These are phyloP conservation scores for Baorangia bicolor DNA, from an alignment of 768 basidiomycete genomes.

Conservation along the genomic window DNA sequence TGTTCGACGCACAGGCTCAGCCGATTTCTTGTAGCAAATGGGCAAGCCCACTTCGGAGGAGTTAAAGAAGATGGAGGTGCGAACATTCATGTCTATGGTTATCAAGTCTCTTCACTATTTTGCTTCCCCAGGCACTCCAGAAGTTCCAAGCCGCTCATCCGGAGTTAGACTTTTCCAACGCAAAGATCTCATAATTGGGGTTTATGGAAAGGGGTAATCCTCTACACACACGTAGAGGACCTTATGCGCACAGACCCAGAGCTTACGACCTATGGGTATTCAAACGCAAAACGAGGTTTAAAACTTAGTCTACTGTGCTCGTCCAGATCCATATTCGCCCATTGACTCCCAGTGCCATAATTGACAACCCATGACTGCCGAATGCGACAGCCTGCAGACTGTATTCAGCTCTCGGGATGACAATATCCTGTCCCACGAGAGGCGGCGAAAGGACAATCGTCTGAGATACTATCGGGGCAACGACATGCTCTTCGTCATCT, in stretches of 20 bases:
- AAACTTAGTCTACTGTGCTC: conserved; percentile 14
- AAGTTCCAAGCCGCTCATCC: conserved; percentile 91
- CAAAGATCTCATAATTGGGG: conserved; percentile 68
- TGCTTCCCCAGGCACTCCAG: conserved; percentile 59
- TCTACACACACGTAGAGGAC: not conserved
- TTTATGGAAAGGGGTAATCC: not conserved
- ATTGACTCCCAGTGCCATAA: conserved; percentile 19
- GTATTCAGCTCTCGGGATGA: conserved; percentile 12
- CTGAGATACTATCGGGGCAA: not conserved
- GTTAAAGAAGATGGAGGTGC: conserved; percentile 86
- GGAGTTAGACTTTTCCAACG: conserved; percentile 92
- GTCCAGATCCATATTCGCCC: conserved; percentile 30
- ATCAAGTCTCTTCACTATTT: not conserved
- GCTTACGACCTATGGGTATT: not conserved
- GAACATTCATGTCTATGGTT: conserved; percentile 5
- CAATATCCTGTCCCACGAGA: conserved; percentile 21
- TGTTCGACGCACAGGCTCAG: not conserved
- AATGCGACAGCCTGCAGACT: conserved; percentile 43
- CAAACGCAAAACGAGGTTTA: not conserved
- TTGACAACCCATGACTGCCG: conserved; percentile 39
- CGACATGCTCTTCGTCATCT: conserved; percentile 21
- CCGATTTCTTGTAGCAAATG: conserved; percentile 62
- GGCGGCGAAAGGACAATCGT: conserved; percentile 19
- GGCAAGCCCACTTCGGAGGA: conserved; percentile 96
- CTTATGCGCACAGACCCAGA: not conserved